A percentile compares a stretch with the other conserved stretches of the same genome.
phyloP scores from a whole-genome alignment of 2,329 filamentous ascomycete species.

The Lasiodiplodia sp. region DNA sequence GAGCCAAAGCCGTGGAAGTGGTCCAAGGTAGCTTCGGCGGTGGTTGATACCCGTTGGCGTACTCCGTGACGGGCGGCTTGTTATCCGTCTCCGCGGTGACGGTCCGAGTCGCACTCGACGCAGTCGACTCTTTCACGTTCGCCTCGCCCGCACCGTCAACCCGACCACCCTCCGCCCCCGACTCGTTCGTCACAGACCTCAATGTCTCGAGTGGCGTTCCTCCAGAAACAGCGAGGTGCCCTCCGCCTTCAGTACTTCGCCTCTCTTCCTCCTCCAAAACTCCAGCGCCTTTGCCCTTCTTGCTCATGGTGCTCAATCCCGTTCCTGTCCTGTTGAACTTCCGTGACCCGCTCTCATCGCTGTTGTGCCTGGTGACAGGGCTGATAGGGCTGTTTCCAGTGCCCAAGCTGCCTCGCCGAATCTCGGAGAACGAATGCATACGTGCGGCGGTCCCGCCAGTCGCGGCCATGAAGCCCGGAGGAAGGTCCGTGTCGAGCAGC shows the following conservation, averaged over 20 bases:
- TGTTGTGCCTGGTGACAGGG: constrained; percentile 38
- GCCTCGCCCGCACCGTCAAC: not conserved
- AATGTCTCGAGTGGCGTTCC: constrained; percentile 39
- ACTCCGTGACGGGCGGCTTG: constrained; percentile 32
- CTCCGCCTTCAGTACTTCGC: constrained; percentile 33
- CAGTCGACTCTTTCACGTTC: constrained; percentile 5
- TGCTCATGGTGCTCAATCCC: not conserved
- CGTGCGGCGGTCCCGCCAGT: constrained; percentile 50
- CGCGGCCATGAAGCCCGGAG: constrained; percentile 55
- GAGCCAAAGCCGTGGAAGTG: constrained; percentile 64
- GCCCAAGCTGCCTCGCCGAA: constrained; percentile 48
- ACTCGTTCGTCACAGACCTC: constrained; percentile 40
- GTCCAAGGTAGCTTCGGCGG: constrained; percentile 60
- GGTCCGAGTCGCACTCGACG: constrained; percentile 3
- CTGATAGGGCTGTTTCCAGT: constrained; percentile 34
- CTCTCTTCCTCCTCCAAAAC: constrained; percentile 30
- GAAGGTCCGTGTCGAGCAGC: constrained; percentile 47
- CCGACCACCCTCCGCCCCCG: constrained; percentile 35
- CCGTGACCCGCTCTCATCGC: constrained; percentile 33
- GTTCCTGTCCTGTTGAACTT: constrained; percentile 30
- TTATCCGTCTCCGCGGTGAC: constrained; percentile 30
- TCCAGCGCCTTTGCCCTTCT: not conserved
- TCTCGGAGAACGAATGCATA: constrained; percentile 53
- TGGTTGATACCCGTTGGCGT: constrained; percentile 51
- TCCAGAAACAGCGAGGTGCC: not conserved